phyloP scores from a whole-genome alignment of 2,329 filamentous ascomycete genomes.

The Neonectria neomacrospora region DNA sequence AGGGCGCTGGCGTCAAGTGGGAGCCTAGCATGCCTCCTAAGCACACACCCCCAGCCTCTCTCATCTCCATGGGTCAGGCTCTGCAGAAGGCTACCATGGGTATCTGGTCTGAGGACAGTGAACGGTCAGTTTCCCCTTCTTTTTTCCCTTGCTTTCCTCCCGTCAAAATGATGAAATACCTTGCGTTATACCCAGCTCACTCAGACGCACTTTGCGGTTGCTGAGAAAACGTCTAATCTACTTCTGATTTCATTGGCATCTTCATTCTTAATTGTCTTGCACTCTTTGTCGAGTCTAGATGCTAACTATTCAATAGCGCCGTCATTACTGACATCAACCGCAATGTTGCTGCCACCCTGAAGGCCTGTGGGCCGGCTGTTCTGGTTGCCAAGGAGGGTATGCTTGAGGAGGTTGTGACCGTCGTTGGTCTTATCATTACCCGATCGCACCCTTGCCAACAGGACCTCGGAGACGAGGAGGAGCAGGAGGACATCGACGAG shows the following conservation, averaged over 20 bases:
- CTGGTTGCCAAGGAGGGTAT: slow-evolving; percentile 75
- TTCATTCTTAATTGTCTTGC: slow-evolving; percentile 40
- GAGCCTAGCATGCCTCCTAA: slow-evolving; percentile 86
- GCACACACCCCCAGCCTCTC: slow-evolving; percentile 79
- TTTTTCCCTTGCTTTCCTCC: slow-evolving; percentile 32
- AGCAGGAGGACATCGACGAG: slow-evolving; percentile 75
- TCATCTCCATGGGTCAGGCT: slow-evolving; percentile 86
- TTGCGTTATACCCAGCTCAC: slow-evolving; percentile 99
- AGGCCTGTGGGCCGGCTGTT: slow-evolving; percentile 88
- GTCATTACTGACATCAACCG: slow-evolving; percentile 96
- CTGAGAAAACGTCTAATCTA: slow-evolving; percentile 78
- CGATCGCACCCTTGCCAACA: slow-evolving; percentile 94
- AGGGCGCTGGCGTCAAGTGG: slow-evolving; percentile 81
- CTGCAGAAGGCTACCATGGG: slow-evolving; percentile 86
- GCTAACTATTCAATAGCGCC: slow-evolving; percentile 69
- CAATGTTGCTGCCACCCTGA: slow-evolving; percentile 89
- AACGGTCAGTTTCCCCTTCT: slow-evolving; percentile 77
- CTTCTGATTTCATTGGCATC: slow-evolving; percentile 47
- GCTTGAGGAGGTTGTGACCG: slow-evolving; percentile 79
- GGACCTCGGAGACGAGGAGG: slow-evolving; percentile 85
- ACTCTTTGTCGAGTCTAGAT: slow-evolving; percentile 33
- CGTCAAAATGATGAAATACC: slow-evolving; percentile 80
- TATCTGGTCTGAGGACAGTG: slow-evolving; percentile 89
- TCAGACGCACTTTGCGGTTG: slow-evolving; percentile 92
- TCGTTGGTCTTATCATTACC: slow-evolving; percentile 82